phyloP scores from a whole-genome alignment of 2,329 filamentous ascomycete species.

The Thielaviopsis musarum region DNA sequence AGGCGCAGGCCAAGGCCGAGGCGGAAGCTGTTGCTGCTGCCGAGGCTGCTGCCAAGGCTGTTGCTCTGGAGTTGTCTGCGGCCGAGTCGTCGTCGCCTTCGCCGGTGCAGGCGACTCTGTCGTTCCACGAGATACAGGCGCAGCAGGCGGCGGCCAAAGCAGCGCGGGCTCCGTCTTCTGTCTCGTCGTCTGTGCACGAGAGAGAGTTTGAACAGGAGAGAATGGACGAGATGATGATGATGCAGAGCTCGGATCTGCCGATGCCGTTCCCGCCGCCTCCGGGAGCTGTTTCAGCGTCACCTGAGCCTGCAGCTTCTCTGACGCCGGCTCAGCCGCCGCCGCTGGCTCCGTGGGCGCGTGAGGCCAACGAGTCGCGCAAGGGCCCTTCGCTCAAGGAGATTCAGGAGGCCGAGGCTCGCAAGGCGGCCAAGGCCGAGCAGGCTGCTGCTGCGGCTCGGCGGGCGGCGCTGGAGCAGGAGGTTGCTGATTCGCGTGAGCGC shows the following conservation, averaged over 20 bases:
- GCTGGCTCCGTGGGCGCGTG: slow-evolving; percentile 88
- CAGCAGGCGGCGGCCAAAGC: neutral
- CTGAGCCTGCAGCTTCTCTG: slow-evolving; percentile 30
- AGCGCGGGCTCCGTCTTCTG: neutral
- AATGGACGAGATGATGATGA: neutral
- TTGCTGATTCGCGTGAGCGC: slow-evolving; percentile 39
- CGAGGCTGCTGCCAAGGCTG: neutral
- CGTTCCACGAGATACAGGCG: neutral
- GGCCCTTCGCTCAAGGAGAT: slow-evolving; percentile 92
- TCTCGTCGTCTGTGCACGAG: neutral
- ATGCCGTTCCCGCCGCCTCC: slow-evolving; percentile 52
- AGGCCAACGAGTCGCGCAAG: slow-evolving; percentile 55
- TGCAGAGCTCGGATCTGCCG: slow-evolving; percentile 42
- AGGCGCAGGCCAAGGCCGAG: neutral
- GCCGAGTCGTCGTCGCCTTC: neutral
- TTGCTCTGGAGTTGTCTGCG: neutral
- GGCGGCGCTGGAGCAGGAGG: slow-evolving; percentile 64
- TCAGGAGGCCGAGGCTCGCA: slow-evolving; percentile 85
- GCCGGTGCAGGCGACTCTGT: neutral
- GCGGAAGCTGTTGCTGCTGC: neutral
- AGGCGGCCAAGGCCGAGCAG: slow-evolving; percentile 79
- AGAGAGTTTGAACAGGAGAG: neutral
- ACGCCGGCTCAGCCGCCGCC: slow-evolving; percentile 41
- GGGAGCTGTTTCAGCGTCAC: slow-evolving; percentile 24
- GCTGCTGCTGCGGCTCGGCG: slow-evolving; percentile 61